Percentiles rank a stretch among this genome's conserved stretches.
Conservation (phyloP, 768 basidiomycete genomes). For the Scleroderma citrinum region DNA sequence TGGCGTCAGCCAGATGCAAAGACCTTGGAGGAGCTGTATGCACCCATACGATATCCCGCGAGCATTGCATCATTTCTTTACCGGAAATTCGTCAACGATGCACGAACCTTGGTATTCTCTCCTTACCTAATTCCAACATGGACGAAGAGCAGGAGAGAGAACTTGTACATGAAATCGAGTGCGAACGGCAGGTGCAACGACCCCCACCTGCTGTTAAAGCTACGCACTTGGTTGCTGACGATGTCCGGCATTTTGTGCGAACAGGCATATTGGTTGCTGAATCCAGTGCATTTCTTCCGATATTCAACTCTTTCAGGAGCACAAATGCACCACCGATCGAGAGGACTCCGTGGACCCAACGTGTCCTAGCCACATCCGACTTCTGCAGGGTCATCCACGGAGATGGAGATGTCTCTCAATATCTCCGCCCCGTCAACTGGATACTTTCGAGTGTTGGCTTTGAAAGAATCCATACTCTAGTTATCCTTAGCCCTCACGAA, state of each 20-base stretch:
- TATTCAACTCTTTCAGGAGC: slow-evolving; percentile 8
- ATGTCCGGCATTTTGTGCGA: slow-evolving; percentile 23
- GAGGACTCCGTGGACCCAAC: slow-evolving; percentile 12
- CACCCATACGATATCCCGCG: slow-evolving; percentile 1
- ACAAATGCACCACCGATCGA: slow-evolving; percentile 13
- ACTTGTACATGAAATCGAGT: slow-evolving; percentile 36
- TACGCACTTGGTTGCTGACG: slow-evolving; percentile 19
- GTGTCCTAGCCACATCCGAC: slow-evolving; percentile 12
- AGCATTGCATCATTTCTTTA: neutral
- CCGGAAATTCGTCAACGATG: slow-evolving; percentile 23
- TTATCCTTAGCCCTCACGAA: slow-evolving; percentile 39
- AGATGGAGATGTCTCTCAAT: slow-evolving; percentile 20
- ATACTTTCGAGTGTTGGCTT: slow-evolving; percentile 31
- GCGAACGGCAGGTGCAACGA: slow-evolving; percentile 33
- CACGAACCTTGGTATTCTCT: slow-evolving; percentile 21
- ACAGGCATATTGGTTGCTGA: slow-evolving; percentile 18
- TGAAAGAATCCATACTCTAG: slow-evolving; percentile 16
- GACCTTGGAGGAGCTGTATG: slow-evolving; percentile 32
- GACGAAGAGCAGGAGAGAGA: slow-evolving; percentile 49
- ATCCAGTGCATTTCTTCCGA: slow-evolving; percentile 15
- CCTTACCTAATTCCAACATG: slow-evolving; percentile 17
- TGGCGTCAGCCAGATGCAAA: slow-evolving; percentile 40
- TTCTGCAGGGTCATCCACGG: slow-evolving; percentile 6
- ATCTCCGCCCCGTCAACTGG: slow-evolving; percentile 39
- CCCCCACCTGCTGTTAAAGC: slow-evolving; percentile 26